Evolutionary conservation across 2,329 filamentous ascomycete species (phyloP).

Genomic region (Aschersonia sp.): DNA sequence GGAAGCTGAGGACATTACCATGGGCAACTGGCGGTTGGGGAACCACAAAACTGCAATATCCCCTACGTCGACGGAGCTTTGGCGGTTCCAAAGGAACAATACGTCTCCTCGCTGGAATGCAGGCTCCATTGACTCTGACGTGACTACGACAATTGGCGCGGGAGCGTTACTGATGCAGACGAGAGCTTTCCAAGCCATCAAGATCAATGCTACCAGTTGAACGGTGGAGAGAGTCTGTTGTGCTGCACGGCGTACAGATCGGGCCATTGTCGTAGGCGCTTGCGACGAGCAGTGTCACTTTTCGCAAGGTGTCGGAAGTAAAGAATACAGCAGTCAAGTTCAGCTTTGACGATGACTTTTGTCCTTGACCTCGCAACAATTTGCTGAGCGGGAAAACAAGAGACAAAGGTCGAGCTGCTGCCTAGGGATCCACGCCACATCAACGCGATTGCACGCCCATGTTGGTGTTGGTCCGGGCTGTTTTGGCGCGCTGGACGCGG

Average conservation of each 20-base stretch:
- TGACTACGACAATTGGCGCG: not conserved
- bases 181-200: not conserved
- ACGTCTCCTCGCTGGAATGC: not conserved
- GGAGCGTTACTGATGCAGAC: not conserved
- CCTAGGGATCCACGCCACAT: too few relatives aligned
- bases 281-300: too few relatives aligned
- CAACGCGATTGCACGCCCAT: too few relatives aligned
- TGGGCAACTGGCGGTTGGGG: not conserved
- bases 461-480: too few relatives aligned
- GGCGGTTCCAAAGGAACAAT: not conserved
- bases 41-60: not conserved
- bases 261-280: too few relatives aligned
- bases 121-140: not conserved
- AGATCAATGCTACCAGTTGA: not conserved
- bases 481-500: too few relatives aligned
- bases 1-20: not conserved
- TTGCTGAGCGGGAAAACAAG: too few relatives aligned
- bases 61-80: not conserved
- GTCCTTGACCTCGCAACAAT: too few relatives aligned
- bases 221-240: not conserved
- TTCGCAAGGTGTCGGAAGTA: too few relatives aligned
- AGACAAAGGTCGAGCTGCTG: too few relatives aligned
- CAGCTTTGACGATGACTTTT: too few relatives aligned
- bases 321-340: too few relatives aligned
- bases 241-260: not conserved